phyloP scores from a whole-genome alignment of 1,139 yeast species.

The Eremothecium cymbalariae region DNA sequence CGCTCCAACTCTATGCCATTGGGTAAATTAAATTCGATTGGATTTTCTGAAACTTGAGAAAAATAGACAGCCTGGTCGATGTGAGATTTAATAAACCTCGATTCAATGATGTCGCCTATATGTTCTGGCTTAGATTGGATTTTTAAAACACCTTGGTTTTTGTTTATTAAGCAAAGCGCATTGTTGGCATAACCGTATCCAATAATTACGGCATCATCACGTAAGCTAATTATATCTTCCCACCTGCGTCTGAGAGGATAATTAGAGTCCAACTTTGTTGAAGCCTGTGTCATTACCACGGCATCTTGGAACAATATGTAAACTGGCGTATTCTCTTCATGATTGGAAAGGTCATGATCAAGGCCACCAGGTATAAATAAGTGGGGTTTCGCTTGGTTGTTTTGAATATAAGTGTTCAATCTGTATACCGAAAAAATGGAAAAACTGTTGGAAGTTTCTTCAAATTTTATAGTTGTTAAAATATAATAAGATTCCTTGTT shows the following conservation, averaged over 20 bases:
- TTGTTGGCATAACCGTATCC: slow-evolving; percentile 53
- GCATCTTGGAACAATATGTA: slow-evolving; percentile 55
- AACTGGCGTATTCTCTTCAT: slow-evolving; percentile 39
- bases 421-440: slow-evolving; percentile 56
- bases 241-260: slow-evolving; percentile 46
- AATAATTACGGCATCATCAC: slow-evolving; percentile 44
- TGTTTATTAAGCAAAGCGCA: slow-evolving; percentile 49
- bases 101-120: slow-evolving; percentile 14
- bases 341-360: no score
- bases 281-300: slow-evolving; percentile 58
- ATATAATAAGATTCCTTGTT: slow-evolving; percentile 36
- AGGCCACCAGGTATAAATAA: slow-evolving; percentile 46
- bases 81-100: slow-evolving; percentile 52
- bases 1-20: slow-evolving; percentile 32
- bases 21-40: slow-evolving; percentile 50
- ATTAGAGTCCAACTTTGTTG: slow-evolving; percentile 40
- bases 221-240: slow-evolving; percentile 68
- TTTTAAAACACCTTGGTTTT: slow-evolving; percentile 54
- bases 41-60: slow-evolving; percentile 34
- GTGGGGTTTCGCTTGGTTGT: slow-evolving; percentile 36
- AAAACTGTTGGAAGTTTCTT: slow-evolving; percentile 46
- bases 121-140: slow-evolving; percentile 37
- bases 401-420: slow-evolving; percentile 36
- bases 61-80: slow-evolving; percentile 74
- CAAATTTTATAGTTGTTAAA: slow-evolving; percentile 43